A percentile compares a stretch with the other conserved stretches of the same genome.
Evolutionary conservation across 768 basidiomycete species (phyloP).

Genomic region (Macrocybe gigantea): DNA sequence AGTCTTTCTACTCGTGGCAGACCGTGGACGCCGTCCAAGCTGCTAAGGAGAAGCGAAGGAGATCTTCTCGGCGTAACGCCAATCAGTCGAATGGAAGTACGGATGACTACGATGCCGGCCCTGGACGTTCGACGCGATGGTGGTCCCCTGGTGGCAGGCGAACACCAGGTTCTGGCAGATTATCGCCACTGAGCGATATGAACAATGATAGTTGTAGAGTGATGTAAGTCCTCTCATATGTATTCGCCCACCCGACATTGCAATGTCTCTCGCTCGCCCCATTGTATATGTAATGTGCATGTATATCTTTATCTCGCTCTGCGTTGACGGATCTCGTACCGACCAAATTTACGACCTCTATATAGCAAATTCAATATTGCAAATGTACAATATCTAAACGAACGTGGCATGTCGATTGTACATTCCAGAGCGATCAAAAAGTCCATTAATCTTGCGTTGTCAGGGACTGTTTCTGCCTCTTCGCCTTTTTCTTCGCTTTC

Average conservation of each 20-base stretch:
- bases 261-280: neutral
- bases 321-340: constrained; percentile 6
- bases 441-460: constrained; percentile 1
- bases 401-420: too few species aligned
- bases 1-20: constrained; percentile 86
- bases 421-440: too few species aligned
- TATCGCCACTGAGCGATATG: constrained; percentile 42
- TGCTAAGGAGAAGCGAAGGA: constrained; percentile 62
- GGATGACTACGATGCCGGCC: constrained; percentile 21
- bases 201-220: constrained; percentile 61
- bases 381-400: too few species aligned
- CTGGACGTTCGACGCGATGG: constrained; percentile 32
- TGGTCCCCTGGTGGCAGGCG: constrained; percentile 49
- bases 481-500: constrained; percentile 28
- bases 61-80: constrained; percentile 32
- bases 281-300: neutral
- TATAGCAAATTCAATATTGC: neutral
- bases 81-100: constrained; percentile 29
- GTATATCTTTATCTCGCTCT: constrained; percentile 3
- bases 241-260: neutral
- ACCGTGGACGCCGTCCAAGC: constrained; percentile 72
- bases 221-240: constrained; percentile 41
- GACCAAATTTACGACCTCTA: neutral
- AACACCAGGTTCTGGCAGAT: constrained; percentile 32
- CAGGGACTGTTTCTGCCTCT: constrained; percentile 12